Evolutionary conservation across 345 rosid species (phyloP), one percentile per base, ranked within the genome.

Genomic region (Salix exigua): DNA sequence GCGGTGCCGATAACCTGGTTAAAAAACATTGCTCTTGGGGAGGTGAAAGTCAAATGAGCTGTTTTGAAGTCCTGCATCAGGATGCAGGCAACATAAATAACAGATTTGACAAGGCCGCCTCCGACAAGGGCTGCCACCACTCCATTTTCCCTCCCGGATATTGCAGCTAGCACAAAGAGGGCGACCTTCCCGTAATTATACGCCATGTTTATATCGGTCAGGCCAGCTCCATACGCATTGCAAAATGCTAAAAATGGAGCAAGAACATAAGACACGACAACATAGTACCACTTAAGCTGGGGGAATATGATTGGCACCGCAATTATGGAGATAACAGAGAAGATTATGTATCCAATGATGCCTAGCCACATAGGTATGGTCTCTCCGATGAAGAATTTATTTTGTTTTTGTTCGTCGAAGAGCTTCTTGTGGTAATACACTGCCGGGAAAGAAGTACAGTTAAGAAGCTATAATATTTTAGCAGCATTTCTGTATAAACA

Each of bases 181-280:
- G 97, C 99, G 26, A 92, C 91, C 82, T 95, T 95, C 6, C 97
- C 97, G 25, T 95, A 95, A 81, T 95, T 95, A 74, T 92, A 91
- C 50, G 97, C 97, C 99, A 95, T 92, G 93, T 95, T 95, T 4
- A 91, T 90, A 79, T 95, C 99, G 0, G 99, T 95, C 19, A 95
- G 96, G 16, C 99, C 99, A 2, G 99, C 93, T 51, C 99, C 97
- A 53, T 92, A 94, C 2, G 97, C 97, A 61, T 92, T 92, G 88
- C 98, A 94, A 85, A 94, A 94, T 4, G 99, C 88, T 1, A 95
- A 88, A 55, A 94, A 90, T n/a, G 97, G 99, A 58, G 94, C 97
- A 13, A 95, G 85, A 53, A 91, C 73, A 83, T 92, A 95, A 35
- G 99, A 92, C 16, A 88, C 78, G 6, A 92, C 77, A 37, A 92